Evolutionary conservation across 768 basidiomycete species (phyloP), one percentile per base, ranked within the genome.

Genomic region (Myochromella boudieri): DNA sequence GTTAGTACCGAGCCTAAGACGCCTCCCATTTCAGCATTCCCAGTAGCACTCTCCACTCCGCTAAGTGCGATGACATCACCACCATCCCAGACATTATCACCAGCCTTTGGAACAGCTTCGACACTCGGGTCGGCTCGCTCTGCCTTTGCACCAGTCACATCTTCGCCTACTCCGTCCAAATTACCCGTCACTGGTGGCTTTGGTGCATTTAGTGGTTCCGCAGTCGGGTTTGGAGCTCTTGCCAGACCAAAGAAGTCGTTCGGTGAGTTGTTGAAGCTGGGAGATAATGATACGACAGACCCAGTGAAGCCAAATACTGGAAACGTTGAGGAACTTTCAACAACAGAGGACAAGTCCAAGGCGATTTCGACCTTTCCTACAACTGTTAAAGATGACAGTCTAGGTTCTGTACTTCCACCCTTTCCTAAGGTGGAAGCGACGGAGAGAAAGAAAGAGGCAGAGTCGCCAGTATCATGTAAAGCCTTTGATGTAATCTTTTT

Each of bases 191-290:
- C 65, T 1, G 68, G 74, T 22, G 81, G 71, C 2, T 85, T 85
- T 54, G 56, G 71, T 26, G 75, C 80, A 0, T 82, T 82, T 54
- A 72, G 75, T 11, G 74, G 74, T 1, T 42, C 66, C 3, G 49
- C 66, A 0, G 63, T 62, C 32, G 69, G 72, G 1, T 80, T 84
- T 48, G 62, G 68, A 3, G 65, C 72, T 12, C 66, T 72, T 42
- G 55, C 71, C 5, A 69, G 66, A 0, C 63, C 67, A 1, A 66
- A 68, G 27, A 78, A 75, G 53, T 78, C 86, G 0, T 91, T 85
- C 53, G 63, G 69, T n/a, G 82, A 87, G 22, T 57, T 88, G 37
- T 64, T 87, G 47, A 77, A 80, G 58, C 61, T 53, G 12, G 68
- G 57, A 34, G 68, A 64, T 36, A 59, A 59, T 15, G 60, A 63